Evolutionary conservation across 1,284 basidiomycete species (phyloP), one percentile per base, ranked within the genome.

Genomic region (Microbotryum saponariae): DNA sequence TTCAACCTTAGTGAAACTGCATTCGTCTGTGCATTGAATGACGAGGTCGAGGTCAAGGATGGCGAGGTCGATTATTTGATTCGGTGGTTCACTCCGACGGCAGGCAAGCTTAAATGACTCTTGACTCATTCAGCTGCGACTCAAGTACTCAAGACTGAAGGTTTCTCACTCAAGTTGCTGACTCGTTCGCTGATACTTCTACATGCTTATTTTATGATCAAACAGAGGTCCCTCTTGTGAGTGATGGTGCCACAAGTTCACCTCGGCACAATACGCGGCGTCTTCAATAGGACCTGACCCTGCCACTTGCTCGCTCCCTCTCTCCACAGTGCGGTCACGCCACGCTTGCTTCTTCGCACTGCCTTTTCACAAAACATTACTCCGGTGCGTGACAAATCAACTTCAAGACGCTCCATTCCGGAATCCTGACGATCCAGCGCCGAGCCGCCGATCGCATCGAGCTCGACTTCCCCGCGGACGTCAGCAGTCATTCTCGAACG

Each of bases 1-100:
- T 74, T 82, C 58, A 79, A 79, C 63, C 78, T 82, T 54, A 78
- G 81, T 0, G 80, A 82, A 54, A 75, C 77, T 2, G 73, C 76
- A 2, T 80, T 80, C 63, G 67, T 82, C 3, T 27, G 42, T 0
- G 18, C 20, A 14, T 16, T 67, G 12, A 27, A 37, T 7, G 25
- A 2, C 10, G 51, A 54, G 2, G 14, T 42, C 12, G 37, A 42
- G 37, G 37, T 42, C 14, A 54, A 14, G 5, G 51, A 48, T 12
- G 54, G 55, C 20, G 51, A 59, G 47, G 64, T 62, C 10, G 23
- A 46, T 20, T 66, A 56, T 54, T 37, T 44, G 21, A 44, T 68
- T 42, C 25, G 59, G 16, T 69, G 65, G 65, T 63, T 59, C 49
- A 67, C 67, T 2, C 67, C 67, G 3, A 54, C 55, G 2, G 31